Conservation (phyloP, 1,284 basidiomycete genomes). For the Exobasidium cylindrosporum region DNA sequence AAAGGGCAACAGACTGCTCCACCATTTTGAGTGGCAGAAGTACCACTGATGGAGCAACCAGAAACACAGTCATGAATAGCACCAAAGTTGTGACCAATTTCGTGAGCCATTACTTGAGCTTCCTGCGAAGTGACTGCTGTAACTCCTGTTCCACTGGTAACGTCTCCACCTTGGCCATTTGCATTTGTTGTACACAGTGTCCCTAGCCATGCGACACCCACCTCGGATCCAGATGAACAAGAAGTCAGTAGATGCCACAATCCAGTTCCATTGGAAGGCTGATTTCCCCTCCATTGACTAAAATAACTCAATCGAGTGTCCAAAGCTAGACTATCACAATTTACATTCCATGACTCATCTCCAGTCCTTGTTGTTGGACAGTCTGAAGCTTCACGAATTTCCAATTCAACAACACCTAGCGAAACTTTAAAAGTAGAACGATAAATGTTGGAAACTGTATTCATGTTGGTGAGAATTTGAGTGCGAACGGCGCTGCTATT, state of each 20-base stretch:
- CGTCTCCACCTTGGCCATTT: conserved; percentile 58
- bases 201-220: conserved; percentile 77
- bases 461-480: conserved; percentile 70
- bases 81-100: conserved; percentile 83
- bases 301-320: conserved; percentile 75
- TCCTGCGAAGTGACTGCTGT: conserved; percentile 65
- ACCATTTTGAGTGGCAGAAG: conserved; percentile 24
- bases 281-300: conserved; percentile 75
- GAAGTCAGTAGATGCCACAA: conserved; percentile 89
- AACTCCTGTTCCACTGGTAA: conserved; percentile 78
- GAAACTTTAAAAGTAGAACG: conserved; percentile 75
- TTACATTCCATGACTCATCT: conserved; percentile 56
- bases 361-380: conserved; percentile 57
- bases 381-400: conserved; percentile 62
- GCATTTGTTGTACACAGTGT: conserved; percentile 56
- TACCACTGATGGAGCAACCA: conserved; percentile 63
- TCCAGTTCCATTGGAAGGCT: conserved; percentile 69
- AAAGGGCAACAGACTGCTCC: conserved; percentile 69
- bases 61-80: conserved; percentile 68
- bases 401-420: conserved; percentile 75
- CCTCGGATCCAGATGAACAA: conserved; percentile 77
- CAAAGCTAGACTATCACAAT: conserved; percentile 56
- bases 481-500: conserved; percentile 60
- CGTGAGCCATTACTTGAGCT: conserved; percentile 80
- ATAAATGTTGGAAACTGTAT: conserved; percentile 74